These are phyloP conservation scores for Colletotrichum trifolii DNA, from an alignment of 2,329 filamentous ascomycete species.

Conservation along the genomic window DNA sequence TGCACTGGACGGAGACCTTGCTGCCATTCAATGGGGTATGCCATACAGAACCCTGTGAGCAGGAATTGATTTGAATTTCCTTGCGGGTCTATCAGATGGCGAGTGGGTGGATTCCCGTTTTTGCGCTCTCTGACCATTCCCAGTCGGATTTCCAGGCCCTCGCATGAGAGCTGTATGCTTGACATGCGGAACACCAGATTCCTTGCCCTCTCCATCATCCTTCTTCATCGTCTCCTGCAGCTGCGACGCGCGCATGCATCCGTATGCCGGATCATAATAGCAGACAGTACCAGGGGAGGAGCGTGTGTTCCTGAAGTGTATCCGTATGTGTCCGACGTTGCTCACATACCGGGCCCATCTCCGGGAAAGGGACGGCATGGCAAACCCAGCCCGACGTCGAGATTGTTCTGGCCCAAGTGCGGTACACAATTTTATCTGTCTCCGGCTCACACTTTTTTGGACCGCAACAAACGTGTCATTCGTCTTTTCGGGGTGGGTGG, in stretches of 20 bases:
- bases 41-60: slow-evolving; percentile 22
- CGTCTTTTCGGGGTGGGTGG: slow-evolving; percentile 6
- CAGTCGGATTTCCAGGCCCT: slow-evolving; percentile 11
- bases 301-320: slow-evolving; percentile 8
- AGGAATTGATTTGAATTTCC: slow-evolving; percentile 36
- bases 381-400: slow-evolving; percentile 8
- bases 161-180: slow-evolving; percentile 9
- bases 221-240: slow-evolving; percentile 1
- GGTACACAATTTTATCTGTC: slow-evolving; percentile 1
- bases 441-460: slow-evolving; percentile 11
- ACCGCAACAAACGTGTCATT: no score
- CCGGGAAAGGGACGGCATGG: slow-evolving; percentile 2
- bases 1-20: slow-evolving; percentile 3
- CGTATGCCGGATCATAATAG: slow-evolving; percentile 16
- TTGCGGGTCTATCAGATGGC: slow-evolving; percentile 29
- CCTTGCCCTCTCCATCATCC: not conserved
- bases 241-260: not conserved
- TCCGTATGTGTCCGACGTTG: slow-evolving; percentile 1
- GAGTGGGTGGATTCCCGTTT: slow-evolving; percentile 23
- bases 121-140: slow-evolving; percentile 2
- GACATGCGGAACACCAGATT: slow-evolving; percentile 22
- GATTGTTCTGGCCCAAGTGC: no score
- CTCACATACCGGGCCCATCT: slow-evolving; percentile 9
- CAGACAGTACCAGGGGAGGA: slow-evolving; percentile 18
- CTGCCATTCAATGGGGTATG: slow-evolving; percentile 16